These are phyloP conservation scores for Cladosporium sphaerospermum DNA, from an alignment of 2,329 filamentous ascomycete genomes.

Conservation along the genomic window DNA sequence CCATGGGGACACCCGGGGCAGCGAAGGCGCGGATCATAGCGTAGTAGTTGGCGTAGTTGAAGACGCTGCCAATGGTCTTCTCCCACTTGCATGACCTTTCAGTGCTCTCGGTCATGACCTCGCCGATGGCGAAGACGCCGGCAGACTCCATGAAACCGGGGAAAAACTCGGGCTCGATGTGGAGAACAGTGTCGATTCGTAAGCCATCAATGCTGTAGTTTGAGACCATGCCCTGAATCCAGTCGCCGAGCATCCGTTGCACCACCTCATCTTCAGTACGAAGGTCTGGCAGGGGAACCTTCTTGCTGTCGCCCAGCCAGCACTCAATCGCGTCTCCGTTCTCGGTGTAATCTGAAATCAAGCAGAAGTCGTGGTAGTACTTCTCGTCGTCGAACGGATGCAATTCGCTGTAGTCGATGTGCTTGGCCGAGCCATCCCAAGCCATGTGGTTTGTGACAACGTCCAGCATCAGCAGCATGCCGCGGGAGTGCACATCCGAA, in stretches of 20 bases:
- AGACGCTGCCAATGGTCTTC: slow-evolving; percentile 30
- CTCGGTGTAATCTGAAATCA: slow-evolving; percentile 47
- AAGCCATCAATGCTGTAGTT: slow-evolving; percentile 40
- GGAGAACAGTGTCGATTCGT: slow-evolving; percentile 34
- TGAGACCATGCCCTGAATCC: slow-evolving; percentile 36
- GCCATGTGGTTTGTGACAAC: slow-evolving; percentile 52
- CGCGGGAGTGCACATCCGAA: slow-evolving; percentile 47
- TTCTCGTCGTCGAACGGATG: slow-evolving; percentile 50
- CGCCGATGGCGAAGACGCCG: slow-evolving; percentile 33
- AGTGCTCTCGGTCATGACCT: slow-evolving; percentile 31
- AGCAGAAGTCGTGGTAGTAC: slow-evolving; percentile 58
- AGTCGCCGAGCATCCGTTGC: slow-evolving; percentile 35
- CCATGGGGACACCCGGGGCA: slow-evolving; percentile 32
- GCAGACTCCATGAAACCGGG: slow-evolving; percentile 29
- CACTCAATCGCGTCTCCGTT: slow-evolving; percentile 36
- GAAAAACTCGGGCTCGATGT: slow-evolving; percentile 34
- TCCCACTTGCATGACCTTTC: slow-evolving; percentile 32
- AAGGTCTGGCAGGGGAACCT: slow-evolving; percentile 42
- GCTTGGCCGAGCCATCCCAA: slow-evolving; percentile 42
- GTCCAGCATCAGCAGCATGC: slow-evolving; percentile 57
- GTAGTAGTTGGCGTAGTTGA: slow-evolving; percentile 37
- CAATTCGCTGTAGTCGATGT: slow-evolving; percentile 49
- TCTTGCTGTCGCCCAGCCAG: slow-evolving; percentile 46
- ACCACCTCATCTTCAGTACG: slow-evolving; percentile 39
- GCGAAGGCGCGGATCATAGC: slow-evolving; percentile 33